Base-by-base conservation (phyloP, 257 asterid genomes). In the Leptodermis oblonga region DNA sequence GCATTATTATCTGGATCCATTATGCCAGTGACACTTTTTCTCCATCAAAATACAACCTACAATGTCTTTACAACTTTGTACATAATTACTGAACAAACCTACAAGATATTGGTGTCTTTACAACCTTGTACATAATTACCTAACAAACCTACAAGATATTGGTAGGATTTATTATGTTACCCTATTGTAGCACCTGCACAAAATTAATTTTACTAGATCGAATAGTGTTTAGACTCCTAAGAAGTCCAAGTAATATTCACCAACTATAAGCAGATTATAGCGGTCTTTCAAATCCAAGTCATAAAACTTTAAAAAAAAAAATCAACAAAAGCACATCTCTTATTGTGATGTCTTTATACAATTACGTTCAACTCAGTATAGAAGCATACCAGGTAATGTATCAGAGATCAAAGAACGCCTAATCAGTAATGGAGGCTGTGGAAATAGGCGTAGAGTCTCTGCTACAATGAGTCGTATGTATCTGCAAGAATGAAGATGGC, bases 381-480 rank as follows among this genome's bases (percentile, higher is more conserved):
- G 69, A 49, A 52, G 26, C 68, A 51, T 80, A 93, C 99, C 97
- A 33, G 99, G 99, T 77, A 93, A 76, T 62, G 37, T 78, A 77
- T 93, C 96, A 20, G 96, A 37, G 69, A 68, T 80, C 69, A 93
- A 95, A 80, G 99, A 69, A 77, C 97, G 99, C 76, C 99, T 86
- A 67, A 93, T 93, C 39, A 93, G 97, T 87, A 93, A 82, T 7
- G 99, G 99, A 70, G 99, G 99, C 76, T 93, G 99, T 52, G 99
- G 99, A 76, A 84, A 93, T 74, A 93, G 83, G 22, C 97, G 96
- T 67, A 93, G 79, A 53, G 95, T 13, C 77, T 93, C 99, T 56
- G 86, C 96, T 67, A 91, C 92, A 70, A 93, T 88, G 52, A 93
- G 95, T 51, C 97, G 88, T 71, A 93, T 14, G 80, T 90, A 93